Evolutionary conservation across 768 basidiomycete species (phyloP).

Genomic region (Hydnomerulius pinastri): DNA sequence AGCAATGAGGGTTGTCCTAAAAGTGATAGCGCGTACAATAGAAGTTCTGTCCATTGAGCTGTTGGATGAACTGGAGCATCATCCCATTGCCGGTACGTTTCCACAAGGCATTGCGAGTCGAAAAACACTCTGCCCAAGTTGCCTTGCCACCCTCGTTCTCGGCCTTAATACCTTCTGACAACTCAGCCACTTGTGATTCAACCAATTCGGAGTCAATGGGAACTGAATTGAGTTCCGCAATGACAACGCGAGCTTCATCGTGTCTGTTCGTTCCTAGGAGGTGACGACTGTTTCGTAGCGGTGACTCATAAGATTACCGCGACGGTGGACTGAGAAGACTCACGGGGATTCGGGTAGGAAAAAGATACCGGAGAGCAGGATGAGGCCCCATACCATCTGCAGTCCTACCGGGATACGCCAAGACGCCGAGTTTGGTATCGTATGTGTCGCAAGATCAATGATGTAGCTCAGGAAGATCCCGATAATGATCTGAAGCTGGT

Average conservation of each 20-base stretch:
- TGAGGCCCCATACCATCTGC: slow-evolving; percentile 69
- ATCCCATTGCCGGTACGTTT: slow-evolving; percentile 78
- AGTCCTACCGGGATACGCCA: slow-evolving; percentile 79
- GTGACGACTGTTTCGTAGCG: slow-evolving; percentile 48
- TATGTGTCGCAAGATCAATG: slow-evolving; percentile 67
- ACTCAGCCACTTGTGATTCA: slow-evolving; percentile 59
- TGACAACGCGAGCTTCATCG: slow-evolving; percentile 57
- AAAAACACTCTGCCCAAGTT: slow-evolving; percentile 80
- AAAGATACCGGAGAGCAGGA: slow-evolving; percentile 70
- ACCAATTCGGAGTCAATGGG: slow-evolving; percentile 59
- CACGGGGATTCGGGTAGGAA: slow-evolving; percentile 81
- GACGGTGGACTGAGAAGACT: no score
- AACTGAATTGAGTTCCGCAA: slow-evolving; percentile 66
- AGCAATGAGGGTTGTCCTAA: neutral
- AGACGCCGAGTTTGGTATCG: slow-evolving; percentile 55
- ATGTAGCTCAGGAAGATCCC: slow-evolving; percentile 77
- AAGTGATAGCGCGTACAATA: slow-evolving; percentile 52
- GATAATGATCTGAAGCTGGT: slow-evolving; percentile 75
- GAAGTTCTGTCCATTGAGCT: slow-evolving; percentile 81
- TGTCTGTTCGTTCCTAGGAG: slow-evolving; percentile 58
- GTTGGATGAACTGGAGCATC: slow-evolving; percentile 82
- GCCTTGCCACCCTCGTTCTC: slow-evolving; percentile 84
- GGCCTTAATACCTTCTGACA: slow-evolving; percentile 61
- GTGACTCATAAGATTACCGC: no score
- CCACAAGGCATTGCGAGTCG: slow-evolving; percentile 64